A percentile compares a stretch with the other conserved stretches of the same genome.
Conservation (phyloP, 768 basidiomycete species). For the Mycena haematopus region DNA sequence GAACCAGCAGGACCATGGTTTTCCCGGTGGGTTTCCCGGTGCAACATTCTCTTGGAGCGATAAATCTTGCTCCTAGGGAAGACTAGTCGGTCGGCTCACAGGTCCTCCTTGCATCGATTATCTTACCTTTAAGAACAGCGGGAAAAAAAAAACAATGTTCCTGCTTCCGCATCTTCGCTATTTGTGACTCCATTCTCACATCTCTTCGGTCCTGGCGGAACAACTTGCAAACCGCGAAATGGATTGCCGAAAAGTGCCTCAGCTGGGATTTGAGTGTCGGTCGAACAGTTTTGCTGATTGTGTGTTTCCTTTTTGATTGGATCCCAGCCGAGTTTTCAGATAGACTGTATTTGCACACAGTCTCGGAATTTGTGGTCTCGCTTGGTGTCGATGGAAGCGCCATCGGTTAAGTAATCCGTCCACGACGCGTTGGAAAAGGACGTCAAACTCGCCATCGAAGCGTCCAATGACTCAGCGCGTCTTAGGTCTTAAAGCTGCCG, state of each 20-base stretch:
- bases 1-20: constrained; percentile 48
- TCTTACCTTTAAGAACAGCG: constrained; percentile 55
- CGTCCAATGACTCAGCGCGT: constrained; percentile 37
- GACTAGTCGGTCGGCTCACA: constrained; percentile 48
- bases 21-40: too few species aligned
- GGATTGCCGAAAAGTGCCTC: constrained; percentile 81
- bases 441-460: background rate
- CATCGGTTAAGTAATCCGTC: constrained; percentile 44
- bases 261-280: constrained; percentile 78
- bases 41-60: constrained; percentile 63
- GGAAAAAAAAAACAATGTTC: constrained; percentile 70
- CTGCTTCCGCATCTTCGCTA: constrained; percentile 64
- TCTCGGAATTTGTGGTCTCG: constrained; percentile 38
- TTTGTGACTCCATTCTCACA: constrained; percentile 16
- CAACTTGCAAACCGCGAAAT: constrained; percentile 77
- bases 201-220: background rate
- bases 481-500: constrained; percentile 33
- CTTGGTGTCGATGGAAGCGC: constrained; percentile 47
- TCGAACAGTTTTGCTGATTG: constrained; percentile 85
- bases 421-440: constrained; percentile 34
- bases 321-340: constrained; percentile 35
- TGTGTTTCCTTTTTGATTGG: constrained; percentile 26
- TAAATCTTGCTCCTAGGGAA: constrained; percentile 6
- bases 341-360: constrained; percentile 48
- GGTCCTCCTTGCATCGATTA: constrained; percentile 58